Base-by-base conservation (phyloP, 2,329 filamentous ascomycete genomes). In the Aspergillus ruber region DNA sequence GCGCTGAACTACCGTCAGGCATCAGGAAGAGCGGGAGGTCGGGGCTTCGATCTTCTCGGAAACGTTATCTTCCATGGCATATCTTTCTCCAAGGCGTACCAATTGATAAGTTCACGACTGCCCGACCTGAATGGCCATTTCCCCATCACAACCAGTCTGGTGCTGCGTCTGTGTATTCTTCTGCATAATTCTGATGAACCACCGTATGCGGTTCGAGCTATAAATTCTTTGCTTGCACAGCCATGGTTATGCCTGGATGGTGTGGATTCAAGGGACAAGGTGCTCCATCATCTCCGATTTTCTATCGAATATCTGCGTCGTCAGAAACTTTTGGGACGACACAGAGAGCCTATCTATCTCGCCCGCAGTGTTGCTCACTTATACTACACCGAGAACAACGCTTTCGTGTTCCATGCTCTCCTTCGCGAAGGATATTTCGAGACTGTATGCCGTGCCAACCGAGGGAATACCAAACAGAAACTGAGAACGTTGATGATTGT, bases 1-100 rank as follows among this genome's bases (percentile, higher is more conserved):
- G 80, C 86, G 0, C 77, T 90, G 44, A 88, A 88, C 62, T 91
- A 85, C 64, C 80, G 85, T 7, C 87, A 91, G 63, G 85, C 81
- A 6, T 81, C 86, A 48, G 86, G 88, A 66, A 83, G 86, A 74
- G 84, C 87, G 27, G 87, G 87, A 55, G 83, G 87, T 65, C 80
- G 87, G 70, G 87, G 87, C 1, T 91, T 91, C 52, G 87, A 91
- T 61, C 70, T 89, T 18, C 77, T 91, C 1, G 87, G 87, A 48
- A 91, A 91, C 57, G 84, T 91, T 1, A 84, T 91, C 2, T 91
- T 91, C 65, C 83, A 86, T 52, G 79, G 79, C 1, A 75, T 91
- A 13, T 69, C 77, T 0, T 63, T 70, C 6, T 71, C 77, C 39
- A 84, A 87, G 55, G 79, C 82, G 1, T 77, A 79, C 51, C 80